Evolutionary conservation across 306 rosid species (phyloP).

Genomic region (Lathyrus aphaca): DNA sequence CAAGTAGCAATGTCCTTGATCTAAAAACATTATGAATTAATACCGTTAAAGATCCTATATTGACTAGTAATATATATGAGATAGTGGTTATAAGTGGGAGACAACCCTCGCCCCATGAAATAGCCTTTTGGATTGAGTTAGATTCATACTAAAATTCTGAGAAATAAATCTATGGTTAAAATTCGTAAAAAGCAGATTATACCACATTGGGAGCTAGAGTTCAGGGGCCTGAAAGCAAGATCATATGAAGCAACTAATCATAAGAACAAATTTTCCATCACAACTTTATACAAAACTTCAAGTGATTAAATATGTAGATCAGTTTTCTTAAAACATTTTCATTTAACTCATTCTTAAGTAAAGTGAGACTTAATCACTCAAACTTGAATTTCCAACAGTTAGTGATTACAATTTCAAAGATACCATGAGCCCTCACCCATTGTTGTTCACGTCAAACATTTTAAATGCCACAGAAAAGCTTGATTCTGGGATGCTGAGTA

Average conservation of each 20-base stretch:
- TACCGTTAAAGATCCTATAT: not conserved
- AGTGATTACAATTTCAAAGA: constrained; percentile 15
- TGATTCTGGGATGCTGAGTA: constrained; percentile 89
- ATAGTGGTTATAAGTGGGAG: not conserved
- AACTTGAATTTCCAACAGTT: not conserved
- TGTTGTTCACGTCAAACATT: constrained; percentile 75
- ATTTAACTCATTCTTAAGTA: constrained; percentile 9
- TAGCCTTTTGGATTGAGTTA: not conserved
- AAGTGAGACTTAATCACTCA: not conserved
- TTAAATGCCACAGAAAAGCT: constrained; percentile 76
- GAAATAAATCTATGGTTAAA: not conserved
- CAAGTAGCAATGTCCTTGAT: constrained; percentile 7
- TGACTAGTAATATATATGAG: not conserved
- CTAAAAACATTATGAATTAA: constrained; percentile 9
- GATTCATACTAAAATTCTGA: too few relatives aligned
- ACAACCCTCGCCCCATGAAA: not conserved
- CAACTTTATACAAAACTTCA: not conserved
- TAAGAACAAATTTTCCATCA: not conserved
- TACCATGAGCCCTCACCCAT: constrained; percentile 60
- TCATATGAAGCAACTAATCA: not conserved
- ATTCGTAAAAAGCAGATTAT: constrained; percentile 5
- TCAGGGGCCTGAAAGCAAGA: not conserved
- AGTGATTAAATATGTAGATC: not conserved
- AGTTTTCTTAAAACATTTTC: not conserved
- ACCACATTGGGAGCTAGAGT: not conserved